These are phyloP conservation scores for Linum trigynum DNA, from an alignment of 345 rosid genomes.

Conservation along the genomic window DNA sequence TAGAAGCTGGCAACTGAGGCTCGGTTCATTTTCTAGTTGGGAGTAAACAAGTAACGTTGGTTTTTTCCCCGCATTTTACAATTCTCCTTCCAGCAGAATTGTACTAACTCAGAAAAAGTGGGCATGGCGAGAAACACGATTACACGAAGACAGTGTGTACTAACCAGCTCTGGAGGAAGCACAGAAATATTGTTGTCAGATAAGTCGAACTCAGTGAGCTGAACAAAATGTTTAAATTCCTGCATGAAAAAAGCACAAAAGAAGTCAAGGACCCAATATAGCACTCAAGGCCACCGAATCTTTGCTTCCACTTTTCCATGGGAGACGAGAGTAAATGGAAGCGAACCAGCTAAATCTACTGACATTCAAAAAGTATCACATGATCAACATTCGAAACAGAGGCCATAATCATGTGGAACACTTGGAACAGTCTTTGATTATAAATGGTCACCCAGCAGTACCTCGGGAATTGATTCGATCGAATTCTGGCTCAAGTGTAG, in stretches of 20 bases:
- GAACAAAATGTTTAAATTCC: conserved; percentile 55
- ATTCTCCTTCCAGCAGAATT: not conserved
- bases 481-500: conserved; percentile 79
- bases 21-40: too few relatives aligned
- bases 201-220: conserved; percentile 67
- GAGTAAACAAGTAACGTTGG: too few relatives aligned
- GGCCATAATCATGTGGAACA: not conserved
- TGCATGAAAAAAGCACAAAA: conserved; percentile 24
- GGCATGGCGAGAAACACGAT: not conserved
- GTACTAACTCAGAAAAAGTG: not conserved
- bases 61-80: not conserved
- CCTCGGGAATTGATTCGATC: conserved; percentile 65
- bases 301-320: not conserved
- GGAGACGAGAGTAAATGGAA: not conserved
- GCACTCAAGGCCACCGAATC: not conserved
- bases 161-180: conserved; percentile 71
- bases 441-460: not conserved
- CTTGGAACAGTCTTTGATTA: not conserved
- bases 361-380: not conserved
- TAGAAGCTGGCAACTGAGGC: too few relatives aligned
- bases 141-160: conserved; percentile 6
- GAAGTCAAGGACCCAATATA: not conserved
- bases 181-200: conserved; percentile 78
- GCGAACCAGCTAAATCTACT: not conserved
- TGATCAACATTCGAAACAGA: not conserved